Evolutionary conservation across 768 basidiomycete species (phyloP), one percentile per base, ranked within the genome.

Genomic region (Panaeolus papilionaceus): DNA sequence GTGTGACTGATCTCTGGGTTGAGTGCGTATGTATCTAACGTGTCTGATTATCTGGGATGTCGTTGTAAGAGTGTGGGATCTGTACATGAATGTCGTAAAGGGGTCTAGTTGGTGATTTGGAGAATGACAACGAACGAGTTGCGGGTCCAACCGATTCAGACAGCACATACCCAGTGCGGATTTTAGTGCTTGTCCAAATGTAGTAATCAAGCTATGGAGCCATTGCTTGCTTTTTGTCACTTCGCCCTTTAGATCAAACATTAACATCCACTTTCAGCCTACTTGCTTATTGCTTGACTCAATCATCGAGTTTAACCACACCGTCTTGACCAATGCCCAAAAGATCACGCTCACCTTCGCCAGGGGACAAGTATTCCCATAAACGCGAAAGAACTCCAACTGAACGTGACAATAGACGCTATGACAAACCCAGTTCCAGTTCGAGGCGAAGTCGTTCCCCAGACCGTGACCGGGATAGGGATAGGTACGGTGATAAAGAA

Each of bases 291-390:
- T 58, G 8, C 54, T 58, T 37, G 28, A 58, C 33, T 58, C 54
- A 58, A 33, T 33, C 54, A 16, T 33, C 28, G 14, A 33, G 26
- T 16, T 33, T 14, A 12, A 4, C 11, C 20, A 37, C 12, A 42
- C 4, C 42, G 42, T 38, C 16, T 45, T 40, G 28, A 12, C 23
- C 38, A 62, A 89, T 89, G 88, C 78, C 72, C 64, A 81, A 80
- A 75, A 80, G 80, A 66, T 86, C 88, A 28, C 84, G 82, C 64
- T 91, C 89, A 47, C 79, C 79, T 18, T 85, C 85, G 38, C 84
- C 86, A 64, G 74, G 78, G 69, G 77, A 81, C 64, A 75, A 78
- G 68, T 73, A 75, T 72, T 80, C 80, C 49, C 78, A 78, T 67
- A 74, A 77, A 72, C 73, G 73, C 69, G 79, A 82, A 42, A 58